phyloP scores from a whole-genome alignment of 345 rosid genomes.

The Eucalyptus sp. region DNA sequence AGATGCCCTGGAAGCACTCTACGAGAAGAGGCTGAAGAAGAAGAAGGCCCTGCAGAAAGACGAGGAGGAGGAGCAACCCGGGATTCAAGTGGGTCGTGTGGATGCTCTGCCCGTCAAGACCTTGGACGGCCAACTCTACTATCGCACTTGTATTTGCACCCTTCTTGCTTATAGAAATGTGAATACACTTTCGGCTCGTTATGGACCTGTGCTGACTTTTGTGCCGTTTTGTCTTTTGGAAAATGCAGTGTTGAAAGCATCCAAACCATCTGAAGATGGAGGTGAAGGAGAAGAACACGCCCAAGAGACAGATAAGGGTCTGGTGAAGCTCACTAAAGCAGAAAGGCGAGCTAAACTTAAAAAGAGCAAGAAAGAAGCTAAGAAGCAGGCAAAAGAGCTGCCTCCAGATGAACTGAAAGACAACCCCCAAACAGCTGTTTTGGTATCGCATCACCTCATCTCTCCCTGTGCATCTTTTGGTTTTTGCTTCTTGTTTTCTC shows the following conservation, averaged over 20 bases:
- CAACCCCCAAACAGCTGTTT: conserved; percentile 62
- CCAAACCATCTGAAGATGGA: conserved; percentile 8
- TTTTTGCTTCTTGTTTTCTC: neutral
- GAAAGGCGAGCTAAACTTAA: conserved; percentile 78
- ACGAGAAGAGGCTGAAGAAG: conserved; percentile 47
- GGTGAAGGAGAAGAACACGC: conserved; percentile 13
- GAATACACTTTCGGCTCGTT: neutral
- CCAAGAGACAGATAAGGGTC: neutral
- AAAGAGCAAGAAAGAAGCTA: conserved; percentile 68
- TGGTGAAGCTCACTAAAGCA: conserved; percentile 45
- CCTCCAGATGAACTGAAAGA: conserved; percentile 29
- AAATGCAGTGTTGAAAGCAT: conserved; percentile 1
- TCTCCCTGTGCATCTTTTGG: neutral
- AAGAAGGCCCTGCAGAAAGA: conserved; percentile 15
- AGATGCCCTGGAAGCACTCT: conserved; percentile 63
- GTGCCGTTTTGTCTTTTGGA: conserved; percentile 17
- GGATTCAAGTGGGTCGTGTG: conserved; percentile 41
- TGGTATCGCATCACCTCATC: conserved; percentile 28
- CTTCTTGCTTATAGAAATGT: neutral
- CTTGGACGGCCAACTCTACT: conserved; percentile 65
- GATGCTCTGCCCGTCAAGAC: conserved; percentile 85
- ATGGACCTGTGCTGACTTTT: neutral
- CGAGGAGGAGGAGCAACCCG: conserved; percentile 22
- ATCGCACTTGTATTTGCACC: conserved; percentile 28
- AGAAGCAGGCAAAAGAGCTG: conserved; percentile 43